Evolutionary conservation across 257 asterid species (phyloP).

Genomic region (Gentiana macrophylla): DNA sequence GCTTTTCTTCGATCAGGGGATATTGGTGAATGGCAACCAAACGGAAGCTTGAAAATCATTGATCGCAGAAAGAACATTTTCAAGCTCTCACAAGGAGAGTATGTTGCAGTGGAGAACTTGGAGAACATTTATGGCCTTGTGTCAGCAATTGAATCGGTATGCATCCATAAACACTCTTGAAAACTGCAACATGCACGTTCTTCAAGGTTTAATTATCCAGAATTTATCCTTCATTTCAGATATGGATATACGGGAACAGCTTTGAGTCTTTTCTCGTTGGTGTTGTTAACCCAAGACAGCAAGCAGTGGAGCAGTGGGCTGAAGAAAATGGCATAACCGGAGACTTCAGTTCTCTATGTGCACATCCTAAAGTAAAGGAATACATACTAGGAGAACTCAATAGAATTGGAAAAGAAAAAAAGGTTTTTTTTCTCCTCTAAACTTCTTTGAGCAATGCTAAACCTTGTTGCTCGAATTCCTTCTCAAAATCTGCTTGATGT

Average conservation of each 20-base stretch:
- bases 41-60: constrained; percentile 83
- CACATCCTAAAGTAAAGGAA: constrained; percentile 48
- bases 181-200: too few relatives aligned
- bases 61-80: constrained; percentile 96
- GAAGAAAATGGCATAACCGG: constrained; percentile 48
- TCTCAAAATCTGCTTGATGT: too few relatives aligned
- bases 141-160: constrained; percentile 63
- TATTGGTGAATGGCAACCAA: constrained; percentile 86
- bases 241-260: constrained; percentile 95
- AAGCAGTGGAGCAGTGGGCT: constrained; percentile 69
- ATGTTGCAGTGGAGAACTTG: constrained; percentile 96
- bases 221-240: constrained; percentile 31
- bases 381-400: constrained; percentile 61
- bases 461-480: background rate
- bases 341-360: constrained; percentile 57
- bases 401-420: constrained; percentile 61
- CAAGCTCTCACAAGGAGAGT: constrained; percentile 97
- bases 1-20: constrained; percentile 45
- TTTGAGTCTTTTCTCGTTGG: constrained; percentile 88
- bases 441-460: background rate
- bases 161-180: background rate
- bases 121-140: constrained; percentile 69
- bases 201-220: too few relatives aligned
- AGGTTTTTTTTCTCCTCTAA: constrained; percentile 29
- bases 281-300: constrained; percentile 57